phyloP scores from a whole-genome alignment of 202 grass and related monocot genomes.

The Dendrocalamus latiflorus region DNA sequence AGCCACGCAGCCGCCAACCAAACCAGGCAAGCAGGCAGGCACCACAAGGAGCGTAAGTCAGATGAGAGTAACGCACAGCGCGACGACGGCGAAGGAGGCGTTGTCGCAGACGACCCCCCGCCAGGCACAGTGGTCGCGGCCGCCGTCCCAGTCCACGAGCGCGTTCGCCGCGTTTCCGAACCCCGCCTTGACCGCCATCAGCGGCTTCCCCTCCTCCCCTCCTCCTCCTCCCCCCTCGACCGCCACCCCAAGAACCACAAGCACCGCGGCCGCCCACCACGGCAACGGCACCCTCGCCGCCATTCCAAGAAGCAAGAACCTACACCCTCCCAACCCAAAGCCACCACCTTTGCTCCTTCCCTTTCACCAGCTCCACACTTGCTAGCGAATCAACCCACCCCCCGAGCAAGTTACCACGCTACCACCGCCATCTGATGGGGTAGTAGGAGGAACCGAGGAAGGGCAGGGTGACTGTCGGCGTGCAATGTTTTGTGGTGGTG shows the following conservation, averaged over 20 bases:
- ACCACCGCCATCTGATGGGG: neutral
- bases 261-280: neutral
- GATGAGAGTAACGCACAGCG: slow-evolving; percentile 41
- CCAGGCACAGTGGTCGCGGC: slow-evolving; percentile 76
- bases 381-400: neutral
- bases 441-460: neutral
- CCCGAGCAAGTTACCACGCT: neutral
- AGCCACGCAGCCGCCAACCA: no score
- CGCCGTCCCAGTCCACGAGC: slow-evolving; percentile 72
- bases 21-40: neutral
- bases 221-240: neutral
- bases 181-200: slow-evolving; percentile 70
- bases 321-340: neutral
- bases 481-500: slow-evolving; percentile 39
- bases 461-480: no score
- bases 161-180: slow-evolving; percentile 74
- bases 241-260: slow-evolving; percentile 8
- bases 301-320: neutral
- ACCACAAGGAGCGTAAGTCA: neutral
- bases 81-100: slow-evolving; percentile 58
- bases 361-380: neutral
- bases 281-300: neutral
- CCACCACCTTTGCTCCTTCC: neutral
- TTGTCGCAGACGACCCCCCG: slow-evolving; percentile 83
- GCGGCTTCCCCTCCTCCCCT: slow-evolving; percentile 38